A percentile compares a stretch with the other conserved stretches of the same genome.
These are phyloP conservation scores for Pyricularia pennisetigena DNA, from an alignment of 2,329 filamentous ascomycete species.

Conservation along the genomic window DNA sequence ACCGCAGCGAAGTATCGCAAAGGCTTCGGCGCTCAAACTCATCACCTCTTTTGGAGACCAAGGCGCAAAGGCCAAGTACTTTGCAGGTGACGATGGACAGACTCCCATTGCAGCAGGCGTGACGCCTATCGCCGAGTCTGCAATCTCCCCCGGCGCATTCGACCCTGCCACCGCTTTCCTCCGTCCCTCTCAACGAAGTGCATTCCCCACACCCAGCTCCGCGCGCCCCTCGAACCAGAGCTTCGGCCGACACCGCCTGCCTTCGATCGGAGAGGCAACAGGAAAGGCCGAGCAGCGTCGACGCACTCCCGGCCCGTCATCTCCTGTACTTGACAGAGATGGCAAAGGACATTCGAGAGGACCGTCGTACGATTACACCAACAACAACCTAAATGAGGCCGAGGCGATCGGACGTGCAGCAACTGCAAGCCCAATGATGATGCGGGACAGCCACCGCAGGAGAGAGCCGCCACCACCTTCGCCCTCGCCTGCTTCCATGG, in stretches of 20 bases:
- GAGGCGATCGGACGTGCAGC: constrained; percentile 46
- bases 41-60: constrained; percentile 78
- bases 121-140: constrained; percentile 79
- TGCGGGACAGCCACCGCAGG: constrained; percentile 34
- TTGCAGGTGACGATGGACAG: constrained; percentile 44
- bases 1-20: constrained; percentile 56
- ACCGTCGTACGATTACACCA: background rate
- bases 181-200: constrained; percentile 56
- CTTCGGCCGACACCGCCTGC: constrained; percentile 55
- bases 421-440: constrained; percentile 59
- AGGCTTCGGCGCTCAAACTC: constrained; percentile 77
- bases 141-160: constrained; percentile 59
- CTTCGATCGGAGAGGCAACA: constrained; percentile 67
- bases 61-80: constrained; percentile 53
- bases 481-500: constrained; percentile 58
- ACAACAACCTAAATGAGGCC: constrained; percentile 9
- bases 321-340: background rate
- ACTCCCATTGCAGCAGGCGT: constrained; percentile 77
- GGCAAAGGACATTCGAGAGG: background rate
- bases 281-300: constrained; percentile 10
- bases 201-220: constrained; percentile 60
- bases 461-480: constrained; percentile 40
- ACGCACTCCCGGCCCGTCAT: background rate
- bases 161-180: constrained; percentile 59
- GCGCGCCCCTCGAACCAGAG: constrained; percentile 51